Evolutionary conservation across 2,329 filamentous ascomycete genomes (phyloP).

Genomic region (Alternaria hordeiaustralica): DNA sequence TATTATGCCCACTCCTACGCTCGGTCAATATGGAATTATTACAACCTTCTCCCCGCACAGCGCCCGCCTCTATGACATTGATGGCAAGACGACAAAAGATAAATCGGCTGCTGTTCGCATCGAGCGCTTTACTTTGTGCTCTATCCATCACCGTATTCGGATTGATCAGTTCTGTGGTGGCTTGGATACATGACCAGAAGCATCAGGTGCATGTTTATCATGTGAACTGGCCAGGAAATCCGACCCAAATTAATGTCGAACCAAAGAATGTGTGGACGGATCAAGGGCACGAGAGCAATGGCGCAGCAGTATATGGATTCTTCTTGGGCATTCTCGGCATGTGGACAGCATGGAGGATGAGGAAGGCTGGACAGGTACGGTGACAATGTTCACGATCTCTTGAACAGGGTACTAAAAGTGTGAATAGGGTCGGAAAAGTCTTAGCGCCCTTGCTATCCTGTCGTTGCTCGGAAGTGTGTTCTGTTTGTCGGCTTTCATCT

Average conservation of each 20-base stretch:
- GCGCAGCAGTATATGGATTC: conserved; percentile 42
- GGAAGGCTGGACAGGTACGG: conserved; percentile 13
- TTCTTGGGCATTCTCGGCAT: conserved; percentile 40
- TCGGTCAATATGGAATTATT: conserved; percentile 13
- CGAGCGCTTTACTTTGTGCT: conserved; percentile 33
- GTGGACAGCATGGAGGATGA: conserved; percentile 35
- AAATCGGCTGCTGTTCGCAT: conserved; percentile 29
- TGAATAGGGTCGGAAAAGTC: conserved; percentile 32
- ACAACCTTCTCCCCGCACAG: conserved; percentile 7
- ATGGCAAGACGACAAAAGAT: background rate
- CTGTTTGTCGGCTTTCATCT: conserved; percentile 40
- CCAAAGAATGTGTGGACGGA: conserved; percentile 38
- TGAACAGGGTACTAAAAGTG: background rate
- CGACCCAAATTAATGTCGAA: conserved; percentile 28
- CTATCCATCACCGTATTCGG: conserved; percentile 40
- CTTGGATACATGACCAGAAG: conserved; percentile 39
- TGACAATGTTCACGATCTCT: background rate
- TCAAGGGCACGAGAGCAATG: conserved; percentile 40
- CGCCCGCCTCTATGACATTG: conserved; percentile 8
- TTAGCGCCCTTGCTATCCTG: conserved; percentile 46
- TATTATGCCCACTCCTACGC: background rate
- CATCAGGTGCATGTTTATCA: conserved; percentile 31
- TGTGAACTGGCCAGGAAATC: conserved; percentile 30
- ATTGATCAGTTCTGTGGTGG: conserved; percentile 43
- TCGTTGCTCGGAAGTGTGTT: conserved; percentile 37